These are phyloP conservation scores for Rhodotorula sp. DNA, from an alignment of 1,284 basidiomycete genomes.

Conservation along the genomic window DNA sequence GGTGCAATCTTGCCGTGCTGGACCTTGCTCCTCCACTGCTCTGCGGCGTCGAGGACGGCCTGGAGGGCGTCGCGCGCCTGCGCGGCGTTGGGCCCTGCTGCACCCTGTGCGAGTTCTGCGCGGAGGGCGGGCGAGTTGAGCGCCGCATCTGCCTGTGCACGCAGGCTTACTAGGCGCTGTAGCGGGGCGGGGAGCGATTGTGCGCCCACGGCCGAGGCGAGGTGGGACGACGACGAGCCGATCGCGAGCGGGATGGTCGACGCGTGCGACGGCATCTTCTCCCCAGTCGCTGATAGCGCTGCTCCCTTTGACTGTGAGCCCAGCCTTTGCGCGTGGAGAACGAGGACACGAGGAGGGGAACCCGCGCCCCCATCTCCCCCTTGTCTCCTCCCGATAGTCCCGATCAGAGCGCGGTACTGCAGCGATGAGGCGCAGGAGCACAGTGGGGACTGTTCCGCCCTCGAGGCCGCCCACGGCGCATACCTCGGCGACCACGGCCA, in stretches of 20 bases:
- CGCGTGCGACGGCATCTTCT: not conserved
- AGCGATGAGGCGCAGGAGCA: not conserved
- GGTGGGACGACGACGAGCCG: not conserved
- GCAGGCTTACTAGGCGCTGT: constrained; percentile 11
- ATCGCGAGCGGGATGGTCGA: constrained; percentile 29
- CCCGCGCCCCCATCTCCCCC: too few species aligned
- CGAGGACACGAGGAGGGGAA: too few species aligned
- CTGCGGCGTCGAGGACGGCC: constrained; percentile 14
- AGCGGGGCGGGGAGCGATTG: constrained; percentile 19
- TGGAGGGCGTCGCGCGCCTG: constrained; percentile 19
- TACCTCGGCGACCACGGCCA: constrained; percentile 1
- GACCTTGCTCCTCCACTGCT: not conserved
- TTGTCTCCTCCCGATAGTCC: too few species aligned
- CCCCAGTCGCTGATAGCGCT: too few species aligned
- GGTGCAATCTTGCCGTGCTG: constrained; percentile 4
- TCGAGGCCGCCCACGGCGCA: constrained; percentile 10
- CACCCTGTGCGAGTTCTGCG: constrained; percentile 17
- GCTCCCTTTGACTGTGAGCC: too few species aligned
- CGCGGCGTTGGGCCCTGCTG: not conserved
- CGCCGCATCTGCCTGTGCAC: constrained; percentile 18
- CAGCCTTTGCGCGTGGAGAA: too few species aligned
- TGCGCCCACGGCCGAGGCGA: not conserved
- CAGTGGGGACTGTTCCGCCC: not conserved
- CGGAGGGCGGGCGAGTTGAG: constrained; percentile 25
- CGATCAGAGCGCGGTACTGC: too few species aligned